Evolutionary conservation across 179 eudicot genomes (phyloP).

Genomic region (Patellifolia procumbens): DNA sequence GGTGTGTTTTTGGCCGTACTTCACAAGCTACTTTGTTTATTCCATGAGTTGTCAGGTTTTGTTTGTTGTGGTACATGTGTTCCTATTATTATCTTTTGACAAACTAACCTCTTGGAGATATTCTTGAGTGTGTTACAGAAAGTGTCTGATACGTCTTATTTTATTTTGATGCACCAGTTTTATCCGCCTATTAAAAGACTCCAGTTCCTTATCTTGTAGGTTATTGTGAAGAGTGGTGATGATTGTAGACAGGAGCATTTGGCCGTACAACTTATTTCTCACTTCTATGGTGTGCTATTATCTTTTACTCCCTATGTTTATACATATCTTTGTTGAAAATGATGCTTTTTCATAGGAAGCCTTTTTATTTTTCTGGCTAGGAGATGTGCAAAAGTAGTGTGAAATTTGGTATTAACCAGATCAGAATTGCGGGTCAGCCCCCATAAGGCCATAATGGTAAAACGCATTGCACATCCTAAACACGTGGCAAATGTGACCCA

Average conservation of each 20-base stretch:
- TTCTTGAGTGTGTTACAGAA: neutral
- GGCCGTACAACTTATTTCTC: slow-evolving; percentile 95
- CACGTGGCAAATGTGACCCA: too few relatives aligned
- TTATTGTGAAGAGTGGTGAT: slow-evolving; percentile 98
- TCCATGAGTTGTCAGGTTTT: neutral
- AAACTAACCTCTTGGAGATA: neutral
- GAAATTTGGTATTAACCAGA: too few relatives aligned
- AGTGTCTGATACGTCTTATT: neutral
- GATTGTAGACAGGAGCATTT: slow-evolving; percentile 99
- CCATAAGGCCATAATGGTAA: too few relatives aligned
- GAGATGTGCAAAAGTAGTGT: too few relatives aligned
- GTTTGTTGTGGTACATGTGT: neutral
- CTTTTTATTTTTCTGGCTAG: too few relatives aligned
- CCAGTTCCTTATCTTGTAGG: slow-evolving; percentile 38
- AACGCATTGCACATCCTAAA: too few relatives aligned
- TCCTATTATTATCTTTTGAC: neutral
- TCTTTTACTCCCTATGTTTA: slow-evolving; percentile 1
- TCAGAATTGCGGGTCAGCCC: too few relatives aligned
- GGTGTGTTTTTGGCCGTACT: neutral
- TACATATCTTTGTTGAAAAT: neutral
- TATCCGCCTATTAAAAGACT: neutral
- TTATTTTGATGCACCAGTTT: neutral
- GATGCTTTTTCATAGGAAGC: slow-evolving; percentile 2
- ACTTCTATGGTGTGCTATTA: slow-evolving; percentile 74
- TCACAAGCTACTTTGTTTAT: neutral